Evolutionary conservation across 2,329 filamentous ascomycete genomes (phyloP).

Genomic region (Aspergillus floridensis): DNA sequence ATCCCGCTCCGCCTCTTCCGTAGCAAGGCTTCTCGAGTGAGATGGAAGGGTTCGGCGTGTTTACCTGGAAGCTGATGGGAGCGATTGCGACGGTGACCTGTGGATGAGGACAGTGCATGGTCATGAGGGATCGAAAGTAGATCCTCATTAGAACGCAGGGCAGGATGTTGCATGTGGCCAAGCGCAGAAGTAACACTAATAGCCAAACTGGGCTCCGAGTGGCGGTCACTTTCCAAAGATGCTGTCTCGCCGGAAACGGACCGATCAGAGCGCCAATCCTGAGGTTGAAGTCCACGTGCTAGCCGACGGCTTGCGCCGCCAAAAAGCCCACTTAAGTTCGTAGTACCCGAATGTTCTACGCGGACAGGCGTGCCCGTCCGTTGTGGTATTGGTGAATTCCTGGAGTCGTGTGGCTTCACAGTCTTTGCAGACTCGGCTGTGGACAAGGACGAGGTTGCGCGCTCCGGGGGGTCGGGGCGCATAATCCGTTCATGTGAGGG

Average conservation of each 20-base stretch:
- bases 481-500: conserved; percentile 24
- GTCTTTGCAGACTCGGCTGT: conserved; percentile 48
- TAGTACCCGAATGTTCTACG: conserved; percentile 31
- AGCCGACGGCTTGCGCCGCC: conserved; percentile 40
- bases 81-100: conserved; percentile 35
- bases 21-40: conserved; percentile 35
- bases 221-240: conserved; percentile 35
- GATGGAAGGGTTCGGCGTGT: conserved; percentile 35
- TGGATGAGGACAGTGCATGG: conserved; percentile 9
- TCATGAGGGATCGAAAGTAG: conserved; percentile 11
- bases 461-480: conserved; percentile 41
- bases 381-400: conserved; percentile 22
- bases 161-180: conserved; percentile 43
- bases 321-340: conserved; percentile 40
- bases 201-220: conserved; percentile 44
- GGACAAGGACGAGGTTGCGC: conserved; percentile 45
- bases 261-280: conserved; percentile 38
- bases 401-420: conserved; percentile 36
- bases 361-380: conserved; percentile 28
- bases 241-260: conserved; percentile 35
- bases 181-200: conserved; percentile 45
- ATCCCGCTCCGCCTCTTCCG: conserved; percentile 31
- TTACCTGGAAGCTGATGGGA: conserved; percentile 37
- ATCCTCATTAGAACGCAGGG: conserved; percentile 32
- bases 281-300: conserved; percentile 33